Evolutionary conservation across 768 basidiomycete genomes (phyloP).

Genomic region (Leucocoprinus birnbaumii): DNA sequence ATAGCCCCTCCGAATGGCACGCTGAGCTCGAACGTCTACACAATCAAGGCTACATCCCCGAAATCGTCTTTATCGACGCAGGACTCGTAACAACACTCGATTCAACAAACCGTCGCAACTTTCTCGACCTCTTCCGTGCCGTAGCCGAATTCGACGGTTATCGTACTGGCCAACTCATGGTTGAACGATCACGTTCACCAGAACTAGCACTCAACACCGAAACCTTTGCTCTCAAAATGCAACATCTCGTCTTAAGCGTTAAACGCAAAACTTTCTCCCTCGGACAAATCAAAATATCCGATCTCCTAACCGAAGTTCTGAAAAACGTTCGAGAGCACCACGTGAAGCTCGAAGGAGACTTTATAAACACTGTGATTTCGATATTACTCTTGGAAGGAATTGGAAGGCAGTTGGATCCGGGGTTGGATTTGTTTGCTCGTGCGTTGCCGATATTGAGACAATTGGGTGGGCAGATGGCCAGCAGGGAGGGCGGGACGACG

Average conservation of each 20-base stretch:
- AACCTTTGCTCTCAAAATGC: slow-evolving; percentile 97
- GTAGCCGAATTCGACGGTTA: slow-evolving; percentile 98
- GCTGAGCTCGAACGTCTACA: slow-evolving; percentile 61
- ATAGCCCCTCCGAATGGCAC: slow-evolving; percentile 67
- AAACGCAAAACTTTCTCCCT: slow-evolving; percentile 97
- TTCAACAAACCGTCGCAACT: slow-evolving; percentile 81
- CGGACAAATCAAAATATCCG: slow-evolving; percentile 94
- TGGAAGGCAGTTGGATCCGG: slow-evolving; percentile 89
- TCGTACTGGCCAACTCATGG: slow-evolving; percentile 91
- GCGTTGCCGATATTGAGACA: slow-evolving; percentile 92
- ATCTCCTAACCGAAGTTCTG: slow-evolving; percentile 88
- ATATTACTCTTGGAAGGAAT: slow-evolving; percentile 94
- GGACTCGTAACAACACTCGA: slow-evolving; percentile 91
- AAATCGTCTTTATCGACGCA: slow-evolving; percentile 95
- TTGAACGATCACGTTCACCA: slow-evolving; percentile 89
- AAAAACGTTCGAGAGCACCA: slow-evolving; percentile 86
- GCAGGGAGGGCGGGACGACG: slow-evolving; percentile 36
- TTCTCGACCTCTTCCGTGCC: slow-evolving; percentile 94
- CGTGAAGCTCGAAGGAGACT: slow-evolving; percentile 98
- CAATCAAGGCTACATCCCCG: slow-evolving; percentile 80
- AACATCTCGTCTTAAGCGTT: slow-evolving; percentile 88
- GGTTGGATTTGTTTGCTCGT: slow-evolving; percentile 92
- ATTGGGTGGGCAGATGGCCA: slow-evolving; percentile 89
- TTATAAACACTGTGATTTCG: slow-evolving; percentile 96
- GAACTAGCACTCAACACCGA: slow-evolving; percentile 89